These are phyloP conservation scores for Pleomassaria siparia DNA, from an alignment of 2,329 filamentous ascomycete genomes.

Conservation along the genomic window DNA sequence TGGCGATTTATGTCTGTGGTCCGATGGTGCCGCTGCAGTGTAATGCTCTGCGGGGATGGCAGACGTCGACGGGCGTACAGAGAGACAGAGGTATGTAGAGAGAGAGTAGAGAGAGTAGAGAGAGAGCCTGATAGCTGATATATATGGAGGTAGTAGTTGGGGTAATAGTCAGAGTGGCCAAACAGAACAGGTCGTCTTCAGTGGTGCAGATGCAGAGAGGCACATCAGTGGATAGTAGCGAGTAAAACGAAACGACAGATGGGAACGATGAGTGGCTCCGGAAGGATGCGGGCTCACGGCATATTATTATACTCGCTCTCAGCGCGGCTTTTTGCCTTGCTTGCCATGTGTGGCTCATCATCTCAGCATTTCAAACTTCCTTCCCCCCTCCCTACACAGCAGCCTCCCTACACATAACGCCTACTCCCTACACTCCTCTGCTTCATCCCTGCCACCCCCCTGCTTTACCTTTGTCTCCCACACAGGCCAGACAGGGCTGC, in stretches of 20 bases:
- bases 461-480: slow-evolving; percentile 17
- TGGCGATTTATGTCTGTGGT: not conserved
- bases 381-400: slow-evolving; percentile 7
- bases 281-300: slow-evolving; percentile 13
- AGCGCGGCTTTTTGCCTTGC: slow-evolving; percentile 12
- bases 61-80: not conserved
- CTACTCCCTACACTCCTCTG: no score
- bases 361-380: slow-evolving; percentile 8
- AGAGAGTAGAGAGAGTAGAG: no score
- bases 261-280: slow-evolving; percentile 2
- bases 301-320: slow-evolving; percentile 15
- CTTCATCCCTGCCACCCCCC: slow-evolving; percentile 7
- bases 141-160: not conserved
- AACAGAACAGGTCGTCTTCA: not conserved
- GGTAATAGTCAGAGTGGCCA: not conserved
- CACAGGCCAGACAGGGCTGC: slow-evolving; percentile 30
- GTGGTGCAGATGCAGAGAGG: not conserved
- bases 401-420: no score
- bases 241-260: not conserved
- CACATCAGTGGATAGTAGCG: not conserved
- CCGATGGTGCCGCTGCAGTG: not conserved
- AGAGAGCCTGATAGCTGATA: no score
- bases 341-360: slow-evolving; percentile 16
- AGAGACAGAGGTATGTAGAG: no score
- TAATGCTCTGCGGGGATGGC: not conserved